Evolutionary conservation across 2,329 filamentous ascomycete genomes (phyloP).

Genomic region (Atkinsonella texensis): DNA sequence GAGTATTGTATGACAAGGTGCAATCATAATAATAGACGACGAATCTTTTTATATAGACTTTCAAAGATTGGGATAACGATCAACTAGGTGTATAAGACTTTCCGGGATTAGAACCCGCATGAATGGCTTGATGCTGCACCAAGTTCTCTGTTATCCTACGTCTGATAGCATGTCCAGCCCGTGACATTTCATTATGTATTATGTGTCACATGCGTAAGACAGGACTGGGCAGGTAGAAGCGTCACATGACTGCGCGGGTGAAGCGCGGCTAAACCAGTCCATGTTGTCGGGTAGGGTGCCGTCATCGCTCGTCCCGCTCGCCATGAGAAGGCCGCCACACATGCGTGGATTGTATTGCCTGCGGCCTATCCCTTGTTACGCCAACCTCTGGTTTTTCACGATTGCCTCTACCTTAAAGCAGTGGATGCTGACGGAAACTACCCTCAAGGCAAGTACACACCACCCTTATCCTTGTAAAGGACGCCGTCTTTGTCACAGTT

Average conservation of each 20-base stretch:
- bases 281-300: conserved; percentile 13
- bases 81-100: too few relatives aligned
- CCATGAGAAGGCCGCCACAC: not conserved
- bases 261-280: conserved; percentile 15
- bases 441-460: not conserved
- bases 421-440: not conserved
- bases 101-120: too few relatives aligned
- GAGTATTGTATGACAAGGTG: conserved; percentile 1
- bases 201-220: not conserved
- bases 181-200: not conserved
- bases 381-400: not conserved
- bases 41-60: not conserved
- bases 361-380: conserved; percentile 1
- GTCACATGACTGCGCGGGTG: conserved; percentile 21
- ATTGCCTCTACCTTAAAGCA: not conserved
- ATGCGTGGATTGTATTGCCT: not conserved
- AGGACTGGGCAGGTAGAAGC: conserved; percentile 6
- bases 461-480: not conserved
- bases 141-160: not conserved
- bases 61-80: not conserved
- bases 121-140: too few relatives aligned
- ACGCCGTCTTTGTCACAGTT: not conserved
- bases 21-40: not conserved
- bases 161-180: not conserved
- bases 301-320: conserved; percentile 16